A percentile compares a stretch with the other conserved stretches of the same genome.
phyloP scores from a whole-genome alignment of 768 basidiomycete species.

The Suillus occidentalis region DNA sequence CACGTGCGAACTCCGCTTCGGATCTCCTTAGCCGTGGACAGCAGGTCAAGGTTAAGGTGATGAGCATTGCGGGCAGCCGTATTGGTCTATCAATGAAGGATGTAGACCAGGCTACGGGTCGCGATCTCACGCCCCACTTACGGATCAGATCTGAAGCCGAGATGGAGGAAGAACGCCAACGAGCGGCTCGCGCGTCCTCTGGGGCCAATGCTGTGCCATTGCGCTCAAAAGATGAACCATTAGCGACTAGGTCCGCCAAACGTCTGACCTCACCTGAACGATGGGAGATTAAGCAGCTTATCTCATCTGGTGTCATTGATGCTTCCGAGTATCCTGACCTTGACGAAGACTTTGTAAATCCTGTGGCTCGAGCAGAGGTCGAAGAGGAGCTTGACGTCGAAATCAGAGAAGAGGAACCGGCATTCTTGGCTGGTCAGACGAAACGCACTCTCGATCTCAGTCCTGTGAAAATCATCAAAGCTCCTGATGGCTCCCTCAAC shows the following conservation, averaged over 20 bases:
- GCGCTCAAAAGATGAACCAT: conserved; percentile 48
- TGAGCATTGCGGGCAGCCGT: conserved; percentile 83
- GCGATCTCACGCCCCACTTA: conserved; percentile 92
- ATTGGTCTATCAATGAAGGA: conserved; percentile 96
- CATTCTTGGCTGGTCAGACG: conserved; percentile 95
- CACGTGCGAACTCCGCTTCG: conserved; percentile 81
- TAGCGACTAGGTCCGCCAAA: conserved; percentile 73
- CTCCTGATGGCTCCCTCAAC: conserved; percentile 96
- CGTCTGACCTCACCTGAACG: conserved; percentile 94
- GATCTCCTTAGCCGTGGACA: conserved; percentile 88
- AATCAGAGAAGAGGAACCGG: conserved; percentile 93
- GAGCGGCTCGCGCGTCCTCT: conserved; percentile 62
- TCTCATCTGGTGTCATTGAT: conserved; percentile 89
- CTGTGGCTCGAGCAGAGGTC: conserved; percentile 77
- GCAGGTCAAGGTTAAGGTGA: conserved; percentile 91
- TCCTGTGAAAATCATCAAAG: conserved; percentile 98
- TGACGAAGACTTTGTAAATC: conserved; percentile 81
- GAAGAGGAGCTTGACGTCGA: conserved; percentile 98
- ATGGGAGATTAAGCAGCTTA: conserved; percentile 99
- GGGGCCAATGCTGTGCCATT: conserved; percentile 90
- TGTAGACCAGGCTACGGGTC: conserved; percentile 88
- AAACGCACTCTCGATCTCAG: conserved; percentile 93
- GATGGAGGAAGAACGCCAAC: conserved; percentile 75
- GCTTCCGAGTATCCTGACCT: conserved; percentile 94
- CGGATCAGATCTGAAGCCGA: conserved; percentile 94